These are phyloP conservation scores for Chamaenerion angustifolium DNA, from an alignment of 345 rosid species.

Conservation along the genomic window DNA sequence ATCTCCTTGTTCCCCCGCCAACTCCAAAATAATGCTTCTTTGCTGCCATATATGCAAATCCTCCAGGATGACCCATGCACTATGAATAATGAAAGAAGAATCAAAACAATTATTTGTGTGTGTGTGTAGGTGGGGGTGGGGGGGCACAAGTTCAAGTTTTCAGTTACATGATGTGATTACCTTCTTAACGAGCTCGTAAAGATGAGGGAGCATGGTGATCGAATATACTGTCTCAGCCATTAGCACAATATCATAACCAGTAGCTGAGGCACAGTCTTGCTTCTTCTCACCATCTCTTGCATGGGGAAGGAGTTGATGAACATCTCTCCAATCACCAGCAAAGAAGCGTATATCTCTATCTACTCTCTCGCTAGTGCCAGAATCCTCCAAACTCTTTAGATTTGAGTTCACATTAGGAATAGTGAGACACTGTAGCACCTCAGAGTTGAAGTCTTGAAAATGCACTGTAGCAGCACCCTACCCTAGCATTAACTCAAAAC, in stretches of 20 bases:
- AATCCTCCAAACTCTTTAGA: slow-evolving; percentile 13
- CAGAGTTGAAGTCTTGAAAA: slow-evolving; percentile 89
- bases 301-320: slow-evolving; percentile 50
- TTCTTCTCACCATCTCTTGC: slow-evolving; percentile 21
- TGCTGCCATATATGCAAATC: slow-evolving; percentile 74
- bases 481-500: slow-evolving; percentile 4
- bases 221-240: slow-evolving; percentile 94
- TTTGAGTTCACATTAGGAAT: slow-evolving; percentile 63
- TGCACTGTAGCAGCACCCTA: slow-evolving; percentile 61
- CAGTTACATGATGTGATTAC: slow-evolving; percentile 12
- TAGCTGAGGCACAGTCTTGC: slow-evolving; percentile 8
- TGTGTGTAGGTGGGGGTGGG: too few relatives aligned
- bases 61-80: slow-evolving; percentile 48
- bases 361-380: slow-evolving; percentile 6
- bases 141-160: too few relatives aligned
- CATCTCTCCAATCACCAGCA: slow-evolving; percentile 82
- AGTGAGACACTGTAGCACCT: slow-evolving; percentile 72
- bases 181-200: slow-evolving; percentile 63
- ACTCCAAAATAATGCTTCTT: slow-evolving; percentile 94
- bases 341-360: slow-evolving; percentile 32
- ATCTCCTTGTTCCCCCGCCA: slow-evolving; percentile 85
- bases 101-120: not conserved
- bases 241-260: slow-evolving; percentile 63
- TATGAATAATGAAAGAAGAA: slow-evolving; percentile 8
- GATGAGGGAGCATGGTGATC: slow-evolving; percentile 44